Percentiles rank a stretch among this genome's conserved stretches.
Evolutionary conservation across 108 stramenopile species (phyloP).

Genomic region (Skeletonema tropicum): DNA sequence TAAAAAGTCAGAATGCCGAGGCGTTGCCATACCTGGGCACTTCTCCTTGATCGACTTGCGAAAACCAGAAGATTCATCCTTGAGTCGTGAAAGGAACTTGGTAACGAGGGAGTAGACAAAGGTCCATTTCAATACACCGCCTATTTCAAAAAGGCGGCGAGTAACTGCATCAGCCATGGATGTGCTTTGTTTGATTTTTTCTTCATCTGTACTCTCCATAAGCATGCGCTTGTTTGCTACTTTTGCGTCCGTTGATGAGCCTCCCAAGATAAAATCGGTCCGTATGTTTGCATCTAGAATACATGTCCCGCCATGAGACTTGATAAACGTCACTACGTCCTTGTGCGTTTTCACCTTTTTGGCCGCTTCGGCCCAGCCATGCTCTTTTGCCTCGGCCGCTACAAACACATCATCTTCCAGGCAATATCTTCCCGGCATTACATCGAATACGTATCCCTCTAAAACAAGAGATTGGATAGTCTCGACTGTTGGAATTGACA

Average conservation of each 20-base stretch:
- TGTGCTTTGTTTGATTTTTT: conserved; percentile 21
- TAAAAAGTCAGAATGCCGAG: conserved; percentile 64
- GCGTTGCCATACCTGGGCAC: conserved; percentile 31
- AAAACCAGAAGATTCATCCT: conserved; percentile 13
- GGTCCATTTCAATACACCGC: conserved; percentile 60
- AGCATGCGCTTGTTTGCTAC: conserved; percentile 25
- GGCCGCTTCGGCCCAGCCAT: conserved; percentile 68
- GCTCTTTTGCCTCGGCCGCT: conserved; percentile 58
- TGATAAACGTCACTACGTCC: conserved; percentile 71
- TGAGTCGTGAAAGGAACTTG: conserved; percentile 28
- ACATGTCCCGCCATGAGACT: conserved; percentile 67
- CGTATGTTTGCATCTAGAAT: conserved; percentile 28
- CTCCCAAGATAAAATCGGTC: conserved; percentile 26
- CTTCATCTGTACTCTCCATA: conserved; percentile 10
- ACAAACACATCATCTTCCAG: conserved; percentile 56
- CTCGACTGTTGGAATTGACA: conserved; percentile 22
- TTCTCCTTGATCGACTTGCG: conserved; percentile 29
- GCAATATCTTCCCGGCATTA: conserved; percentile 70
- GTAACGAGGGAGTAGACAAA: conserved; percentile 61
- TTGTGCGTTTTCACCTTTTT: conserved; percentile 42
- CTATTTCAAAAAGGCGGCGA: conserved; percentile 28
- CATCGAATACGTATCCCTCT: conserved; percentile 58
- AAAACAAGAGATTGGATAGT: conserved; percentile 34
- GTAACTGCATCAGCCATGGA: conserved; percentile 21
- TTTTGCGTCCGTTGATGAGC: conserved; percentile 14